Evolutionary conservation across 169 alveolate genomes (phyloP).

Genomic region (Babesia ovis): DNA sequence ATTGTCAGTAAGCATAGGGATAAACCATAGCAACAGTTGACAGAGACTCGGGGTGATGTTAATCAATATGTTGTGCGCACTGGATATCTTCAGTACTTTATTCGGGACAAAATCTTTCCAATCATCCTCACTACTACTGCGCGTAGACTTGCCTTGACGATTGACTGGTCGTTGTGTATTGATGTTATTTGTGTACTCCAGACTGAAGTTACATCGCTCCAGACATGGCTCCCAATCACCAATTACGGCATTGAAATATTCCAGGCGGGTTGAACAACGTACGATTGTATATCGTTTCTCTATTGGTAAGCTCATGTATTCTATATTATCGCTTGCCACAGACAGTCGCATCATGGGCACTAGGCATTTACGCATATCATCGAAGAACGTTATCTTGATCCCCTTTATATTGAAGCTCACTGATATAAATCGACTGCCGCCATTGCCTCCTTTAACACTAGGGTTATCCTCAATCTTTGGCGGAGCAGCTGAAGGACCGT

Average conservation of each 20-base stretch:
- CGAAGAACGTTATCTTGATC: constrained; percentile 75
- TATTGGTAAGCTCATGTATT: constrained; percentile 47
- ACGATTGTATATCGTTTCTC: constrained; percentile 57
- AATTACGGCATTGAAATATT: constrained; percentile 75
- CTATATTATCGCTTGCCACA: constrained; percentile 62
- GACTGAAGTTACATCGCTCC: constrained; percentile 68
- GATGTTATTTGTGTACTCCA: constrained; percentile 57
- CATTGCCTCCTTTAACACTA: constrained; percentile 16
- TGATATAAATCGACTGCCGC: constrained; percentile 60
- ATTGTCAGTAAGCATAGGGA: constrained; percentile 75
- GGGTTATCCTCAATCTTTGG: constrained; percentile 4
- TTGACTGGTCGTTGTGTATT: constrained; percentile 1
- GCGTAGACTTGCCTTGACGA: constrained; percentile 47
- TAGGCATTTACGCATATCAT: constrained; percentile 77
- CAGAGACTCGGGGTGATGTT: constrained; percentile 84
- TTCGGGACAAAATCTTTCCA: constrained; percentile 75
- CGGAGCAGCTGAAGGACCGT: constrained; percentile 53
- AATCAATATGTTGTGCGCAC: constrained; percentile 75
- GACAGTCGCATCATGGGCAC: constrained; percentile 80
- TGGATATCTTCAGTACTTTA: constrained; percentile 71
- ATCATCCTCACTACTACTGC: constrained; percentile 65
- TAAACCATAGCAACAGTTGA: constrained; percentile 76
- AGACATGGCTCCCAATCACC: constrained; percentile 85
- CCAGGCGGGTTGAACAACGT: constrained; percentile 67
- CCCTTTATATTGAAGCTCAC: constrained; percentile 73